Evolutionary conservation across 148 eudicot species (phyloP).

Genomic region (Heliamphora exappendiculata): DNA sequence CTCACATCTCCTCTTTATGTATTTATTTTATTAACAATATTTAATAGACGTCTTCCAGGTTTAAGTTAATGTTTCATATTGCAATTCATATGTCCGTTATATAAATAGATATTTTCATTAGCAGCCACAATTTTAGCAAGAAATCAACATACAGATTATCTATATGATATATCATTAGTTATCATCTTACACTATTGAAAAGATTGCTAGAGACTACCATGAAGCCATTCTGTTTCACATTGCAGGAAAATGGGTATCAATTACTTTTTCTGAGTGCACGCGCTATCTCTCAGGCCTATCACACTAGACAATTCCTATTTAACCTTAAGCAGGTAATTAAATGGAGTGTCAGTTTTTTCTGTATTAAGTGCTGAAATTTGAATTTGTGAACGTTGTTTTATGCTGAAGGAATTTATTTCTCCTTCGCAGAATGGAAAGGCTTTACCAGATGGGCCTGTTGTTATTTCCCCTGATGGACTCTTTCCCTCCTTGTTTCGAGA

Average conservation of each 20-base stretch:
- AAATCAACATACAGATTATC: not conserved
- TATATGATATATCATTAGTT: not conserved
- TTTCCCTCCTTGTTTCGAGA: conserved; percentile 93
- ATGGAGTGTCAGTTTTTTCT: not conserved
- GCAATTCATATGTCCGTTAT: not conserved
- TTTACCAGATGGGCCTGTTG: conserved; percentile 90
- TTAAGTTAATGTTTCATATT: not conserved
- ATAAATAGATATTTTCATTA: not conserved
- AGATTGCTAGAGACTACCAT: not conserved
- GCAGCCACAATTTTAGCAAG: not conserved
- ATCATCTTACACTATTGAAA: not conserved
- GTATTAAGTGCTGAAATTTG: not conserved
- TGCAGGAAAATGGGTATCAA: conserved; percentile 97
- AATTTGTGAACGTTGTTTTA: not conserved
- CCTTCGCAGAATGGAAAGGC: conserved; percentile 76
- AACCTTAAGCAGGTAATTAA: conserved; percentile 77
- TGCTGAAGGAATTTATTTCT: not conserved
- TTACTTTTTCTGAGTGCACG: conserved; percentile 95
- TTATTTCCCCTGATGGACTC: conserved; percentile 95
- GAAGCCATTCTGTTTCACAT: conserved; percentile 5
- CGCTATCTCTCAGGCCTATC: conserved; percentile 82
- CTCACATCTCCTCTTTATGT: conserved; percentile 10
- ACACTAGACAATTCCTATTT: conserved; percentile 77
- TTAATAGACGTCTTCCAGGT: not conserved
- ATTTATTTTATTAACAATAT: not conserved